Evolutionary conservation across 139 green algal genomes (phyloP).

Genomic region (Deuterostichococcus epilithicus): DNA sequence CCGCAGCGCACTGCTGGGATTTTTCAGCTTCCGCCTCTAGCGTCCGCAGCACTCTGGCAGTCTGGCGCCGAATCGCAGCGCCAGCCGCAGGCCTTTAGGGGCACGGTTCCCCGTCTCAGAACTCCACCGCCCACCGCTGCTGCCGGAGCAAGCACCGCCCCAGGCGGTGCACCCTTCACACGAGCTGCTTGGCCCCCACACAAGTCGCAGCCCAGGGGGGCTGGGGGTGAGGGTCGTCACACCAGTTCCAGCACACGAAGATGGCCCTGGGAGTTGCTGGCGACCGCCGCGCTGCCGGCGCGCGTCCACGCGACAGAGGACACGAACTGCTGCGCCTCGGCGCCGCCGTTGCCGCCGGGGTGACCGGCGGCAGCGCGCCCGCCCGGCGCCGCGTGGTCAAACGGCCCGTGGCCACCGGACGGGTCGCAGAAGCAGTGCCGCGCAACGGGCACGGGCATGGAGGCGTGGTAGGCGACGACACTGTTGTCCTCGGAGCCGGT

Average conservation of each 20-base stretch:
- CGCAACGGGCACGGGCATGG: conserved; percentile 24
- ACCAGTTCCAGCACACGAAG: conserved; percentile 43
- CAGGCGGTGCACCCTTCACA: too few species aligned
- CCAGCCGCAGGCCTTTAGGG: too few species aligned
- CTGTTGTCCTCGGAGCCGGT: conserved; percentile 69
- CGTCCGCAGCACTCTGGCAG: too few species aligned
- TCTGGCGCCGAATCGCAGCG: too few species aligned
- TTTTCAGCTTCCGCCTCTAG: too few species aligned
- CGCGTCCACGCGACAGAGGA: conserved; percentile 55
- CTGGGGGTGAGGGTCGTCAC: too few species aligned
- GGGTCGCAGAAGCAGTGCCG: conserved; percentile 7
- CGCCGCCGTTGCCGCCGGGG: conserved; percentile 4
- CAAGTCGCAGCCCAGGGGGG: too few species aligned
- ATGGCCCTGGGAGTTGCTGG: conserved; percentile 51
- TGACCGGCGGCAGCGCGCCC: not conserved
- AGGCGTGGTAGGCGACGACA: conserved; percentile 49
- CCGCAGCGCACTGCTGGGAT: too few species aligned
- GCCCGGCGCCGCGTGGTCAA: not conserved
- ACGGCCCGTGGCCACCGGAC: not conserved
- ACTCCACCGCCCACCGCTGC: too few species aligned
- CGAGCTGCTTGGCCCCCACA: too few species aligned
- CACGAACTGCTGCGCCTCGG: conserved; percentile 48
- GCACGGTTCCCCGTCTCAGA: too few species aligned
- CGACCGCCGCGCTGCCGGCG: conserved; percentile 26
- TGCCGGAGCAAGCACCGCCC: too few species aligned